These are phyloP conservation scores for Mrakia hoshinonis DNA, from an alignment of 768 basidiomycete genomes.

Conservation along the genomic window DNA sequence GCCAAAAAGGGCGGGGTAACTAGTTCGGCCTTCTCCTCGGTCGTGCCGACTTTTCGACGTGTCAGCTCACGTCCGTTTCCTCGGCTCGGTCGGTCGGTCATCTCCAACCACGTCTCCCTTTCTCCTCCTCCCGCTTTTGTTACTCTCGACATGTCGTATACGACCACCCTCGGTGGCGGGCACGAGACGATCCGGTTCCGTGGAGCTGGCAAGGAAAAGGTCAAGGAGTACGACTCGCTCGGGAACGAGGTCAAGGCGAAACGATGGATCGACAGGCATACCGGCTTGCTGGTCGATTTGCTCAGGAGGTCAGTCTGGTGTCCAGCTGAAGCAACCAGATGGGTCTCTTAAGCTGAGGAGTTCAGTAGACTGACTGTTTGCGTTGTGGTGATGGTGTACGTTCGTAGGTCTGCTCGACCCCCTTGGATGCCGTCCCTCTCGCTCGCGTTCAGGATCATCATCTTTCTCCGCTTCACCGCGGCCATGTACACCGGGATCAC, in stretches of 20 bases:
- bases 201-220: constrained; percentile 6
- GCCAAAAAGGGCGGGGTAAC: too few species aligned
- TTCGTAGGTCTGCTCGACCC: constrained; percentile 34
- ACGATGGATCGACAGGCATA: constrained; percentile 29
- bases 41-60: not conserved
- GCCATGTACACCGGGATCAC: constrained; percentile 94
- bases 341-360: too few species aligned
- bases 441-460: constrained; percentile 69
- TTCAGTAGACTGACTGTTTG: not conserved
- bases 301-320: constrained; percentile 13
- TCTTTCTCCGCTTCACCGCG: constrained; percentile 66
- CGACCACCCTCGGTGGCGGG: constrained; percentile 18
- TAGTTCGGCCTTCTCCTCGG: not conserved
- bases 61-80: not conserved
- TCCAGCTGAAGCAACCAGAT: not conserved
- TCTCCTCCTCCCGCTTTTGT: not conserved
- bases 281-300: constrained; percentile 23
- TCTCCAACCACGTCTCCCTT: not conserved
- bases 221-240: constrained; percentile 9
- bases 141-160: constrained; percentile 10
- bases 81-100: not conserved
- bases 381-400: not conserved
- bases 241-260: constrained; percentile 18
- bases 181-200: constrained; percentile 29
- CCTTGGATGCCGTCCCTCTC: constrained; percentile 83